Conservation (phyloP, 2,329 filamentous ascomycete genomes). For the Geosmithia flava region DNA sequence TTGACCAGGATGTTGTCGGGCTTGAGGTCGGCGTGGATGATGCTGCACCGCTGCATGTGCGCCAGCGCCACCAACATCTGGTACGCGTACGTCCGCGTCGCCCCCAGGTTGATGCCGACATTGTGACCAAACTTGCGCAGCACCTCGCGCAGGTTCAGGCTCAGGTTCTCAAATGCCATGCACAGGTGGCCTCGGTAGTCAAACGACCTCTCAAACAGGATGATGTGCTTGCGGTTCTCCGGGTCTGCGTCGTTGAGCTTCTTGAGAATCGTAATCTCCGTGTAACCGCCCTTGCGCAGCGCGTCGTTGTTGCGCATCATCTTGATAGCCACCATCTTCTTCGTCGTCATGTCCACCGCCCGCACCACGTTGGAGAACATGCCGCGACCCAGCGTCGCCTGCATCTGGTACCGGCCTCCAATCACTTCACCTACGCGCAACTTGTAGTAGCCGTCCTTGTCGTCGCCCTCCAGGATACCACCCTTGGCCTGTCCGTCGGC, state of each 20-base stretch:
- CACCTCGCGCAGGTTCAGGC: slow-evolving; percentile 86
- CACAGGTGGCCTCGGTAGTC: slow-evolving; percentile 93
- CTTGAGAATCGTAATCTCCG: slow-evolving; percentile 86
- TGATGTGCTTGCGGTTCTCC: slow-evolving; percentile 82
- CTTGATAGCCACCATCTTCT: slow-evolving; percentile 83
- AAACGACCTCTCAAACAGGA: slow-evolving; percentile 77
- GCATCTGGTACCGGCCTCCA: slow-evolving; percentile 79
- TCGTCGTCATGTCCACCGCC: slow-evolving; percentile 64
- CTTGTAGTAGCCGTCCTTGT: slow-evolving; percentile 93
- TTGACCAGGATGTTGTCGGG: slow-evolving; percentile 94
- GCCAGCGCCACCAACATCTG: slow-evolving; percentile 88
- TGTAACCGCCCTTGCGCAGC: slow-evolving; percentile 81
- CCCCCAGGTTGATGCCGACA: slow-evolving; percentile 78
- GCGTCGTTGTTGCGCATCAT: slow-evolving; percentile 96
- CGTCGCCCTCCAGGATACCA: slow-evolving; percentile 83
- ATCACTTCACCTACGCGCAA: slow-evolving; percentile 85
- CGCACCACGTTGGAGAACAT: slow-evolving; percentile 97
- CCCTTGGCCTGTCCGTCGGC: slow-evolving; percentile 48
- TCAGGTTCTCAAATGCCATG: slow-evolving; percentile 92
- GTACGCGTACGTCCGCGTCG: slow-evolving; percentile 79
- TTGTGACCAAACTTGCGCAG: slow-evolving; percentile 93
- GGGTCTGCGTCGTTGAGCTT: slow-evolving; percentile 78
- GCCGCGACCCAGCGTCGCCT: slow-evolving; percentile 77
- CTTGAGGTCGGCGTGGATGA: slow-evolving; percentile 93
- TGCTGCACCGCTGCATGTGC: slow-evolving; percentile 81